Percentiles rank a stretch among this genome's conserved stretches.
These are phyloP conservation scores for Staphylotrichum tortipilum DNA, from an alignment of 495 filamentous ascomycete species.

Conservation along the genomic window DNA sequence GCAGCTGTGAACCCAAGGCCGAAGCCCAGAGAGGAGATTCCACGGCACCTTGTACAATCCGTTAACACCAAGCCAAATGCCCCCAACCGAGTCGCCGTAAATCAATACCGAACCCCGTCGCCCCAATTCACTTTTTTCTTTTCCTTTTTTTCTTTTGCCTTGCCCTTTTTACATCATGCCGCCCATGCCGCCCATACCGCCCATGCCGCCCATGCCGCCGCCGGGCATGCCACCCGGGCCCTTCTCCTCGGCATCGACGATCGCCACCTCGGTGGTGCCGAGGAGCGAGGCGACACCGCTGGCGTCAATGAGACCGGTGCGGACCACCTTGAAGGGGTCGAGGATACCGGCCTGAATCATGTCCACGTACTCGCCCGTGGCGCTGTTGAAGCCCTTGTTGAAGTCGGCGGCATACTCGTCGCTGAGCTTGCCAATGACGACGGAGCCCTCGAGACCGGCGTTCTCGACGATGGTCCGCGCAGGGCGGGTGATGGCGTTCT, in stretches of 20 bases:
- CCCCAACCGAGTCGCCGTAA: slow-evolving; percentile 27
- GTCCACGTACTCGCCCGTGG: slow-evolving; percentile 95
- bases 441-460: slow-evolving; percentile 89
- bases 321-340: slow-evolving; percentile 97
- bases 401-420: slow-evolving; percentile 89
- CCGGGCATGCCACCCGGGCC: slow-evolving; percentile 47
- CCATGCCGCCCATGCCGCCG: slow-evolving; percentile 27
- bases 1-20: slow-evolving; percentile 18
- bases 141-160: too few species aligned
- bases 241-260: slow-evolving; percentile 94
- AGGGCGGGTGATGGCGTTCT: slow-evolving; percentile 91
- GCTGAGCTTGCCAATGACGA: slow-evolving; percentile 95
- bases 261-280: slow-evolving; percentile 95
- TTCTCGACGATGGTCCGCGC: slow-evolving; percentile 96
- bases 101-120: slow-evolving; percentile 15
- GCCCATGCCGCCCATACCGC: slow-evolving; percentile 53
- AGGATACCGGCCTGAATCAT: slow-evolving; percentile 97
- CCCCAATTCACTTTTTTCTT: slow-evolving; percentile 9
- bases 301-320: slow-evolving; percentile 88
- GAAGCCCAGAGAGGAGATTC: slow-evolving; percentile 30
- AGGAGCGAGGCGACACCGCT: slow-evolving; percentile 94
- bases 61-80: slow-evolving; percentile 27
- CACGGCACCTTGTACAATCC: slow-evolving; percentile 27
- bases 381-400: slow-evolving; percentile 95
- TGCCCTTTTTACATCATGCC: slow-evolving; percentile 51